These are phyloP conservation scores for Aschersonia sp. DNA, from an alignment of 2,329 filamentous ascomycete species.

Conservation along the genomic window DNA sequence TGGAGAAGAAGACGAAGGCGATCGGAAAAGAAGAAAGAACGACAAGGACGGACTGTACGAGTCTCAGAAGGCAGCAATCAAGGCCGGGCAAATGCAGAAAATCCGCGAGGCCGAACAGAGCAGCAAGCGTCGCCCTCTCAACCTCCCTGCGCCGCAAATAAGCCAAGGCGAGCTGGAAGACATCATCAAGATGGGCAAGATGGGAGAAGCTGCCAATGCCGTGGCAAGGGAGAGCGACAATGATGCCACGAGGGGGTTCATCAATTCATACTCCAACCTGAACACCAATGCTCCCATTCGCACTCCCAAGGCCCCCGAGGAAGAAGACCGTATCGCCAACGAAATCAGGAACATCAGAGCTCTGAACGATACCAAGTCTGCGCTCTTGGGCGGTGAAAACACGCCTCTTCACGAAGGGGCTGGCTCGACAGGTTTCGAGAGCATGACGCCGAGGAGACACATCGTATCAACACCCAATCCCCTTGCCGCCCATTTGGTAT, in stretches of 20 bases:
- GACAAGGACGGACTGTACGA: slow-evolving; percentile 71
- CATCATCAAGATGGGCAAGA: slow-evolving; percentile 97
- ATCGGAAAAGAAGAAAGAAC: slow-evolving; percentile 77
- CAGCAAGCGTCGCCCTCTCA: slow-evolving; percentile 77
- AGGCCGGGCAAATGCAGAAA: slow-evolving; percentile 87
- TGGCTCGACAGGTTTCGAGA: slow-evolving; percentile 77
- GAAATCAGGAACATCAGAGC: slow-evolving; percentile 90
- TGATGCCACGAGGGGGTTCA: slow-evolving; percentile 67
- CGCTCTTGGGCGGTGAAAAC: slow-evolving; percentile 85
- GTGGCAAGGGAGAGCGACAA: slow-evolving; percentile 69
- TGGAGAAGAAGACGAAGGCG: slow-evolving; percentile 70
- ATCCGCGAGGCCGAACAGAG: slow-evolving; percentile 93
- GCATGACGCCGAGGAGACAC: slow-evolving; percentile 67
- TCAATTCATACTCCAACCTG: slow-evolving; percentile 75
- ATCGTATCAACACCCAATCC: slow-evolving; percentile 87
- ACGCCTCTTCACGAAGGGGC: slow-evolving; percentile 71
- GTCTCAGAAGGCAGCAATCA: slow-evolving; percentile 74
- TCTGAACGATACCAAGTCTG: slow-evolving; percentile 86
- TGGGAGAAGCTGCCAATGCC: slow-evolving; percentile 70
- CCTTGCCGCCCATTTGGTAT: slow-evolving; percentile 74
- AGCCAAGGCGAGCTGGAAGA: slow-evolving; percentile 88
- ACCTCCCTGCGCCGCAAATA: slow-evolving; percentile 79
- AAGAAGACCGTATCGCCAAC: slow-evolving; percentile 92
- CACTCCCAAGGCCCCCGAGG: slow-evolving; percentile 78
- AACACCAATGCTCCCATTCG: slow-evolving; percentile 77